Base-by-base conservation (phyloP, 2,329 filamentous ascomycete genomes). In the Fusarium fracticaudum region DNA sequence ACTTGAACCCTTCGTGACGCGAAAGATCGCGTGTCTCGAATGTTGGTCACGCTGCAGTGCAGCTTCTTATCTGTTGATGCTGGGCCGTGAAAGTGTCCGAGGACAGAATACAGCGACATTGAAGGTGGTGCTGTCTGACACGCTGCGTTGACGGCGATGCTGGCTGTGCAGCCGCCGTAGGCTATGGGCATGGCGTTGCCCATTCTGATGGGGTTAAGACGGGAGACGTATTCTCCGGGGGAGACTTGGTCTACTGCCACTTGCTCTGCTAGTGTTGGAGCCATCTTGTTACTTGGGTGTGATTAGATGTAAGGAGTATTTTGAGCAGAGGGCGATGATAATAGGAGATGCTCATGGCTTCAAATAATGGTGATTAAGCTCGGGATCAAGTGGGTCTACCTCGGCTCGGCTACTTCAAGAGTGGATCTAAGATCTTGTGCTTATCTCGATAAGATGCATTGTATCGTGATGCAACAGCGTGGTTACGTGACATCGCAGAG, bases 31-130 rank as follows among this genome's bases (percentile, higher is more conserved):
- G 87, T 87, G 55, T 85, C 82, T 18, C 87, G 81, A 5, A 83
- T 80, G 22, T 70, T 73, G 24, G 79, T 77, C 4, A 86, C 83
- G 7, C 71, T 80, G 58, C 81, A 83, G 41, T 75, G 74, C 3
- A 87, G 69, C 22, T 81, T 82, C 26, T 81, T 78, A 33, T 84
- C 82, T 1, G 79, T 84, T 24, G 81, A 77, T 6, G 85, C 83
- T 4, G 87, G 86, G 5, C 86, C 85, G 2, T 86, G 82, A 55
- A 84, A 88, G 64, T 86, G 81, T 1, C 87, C 87, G 1, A 85
- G 72, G 0, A 85, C 73, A 1, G 86, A 86, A 74, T 88, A 88
- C 8, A 87, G 78, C 6, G 82, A 79, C 74, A 86, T 83, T 4
- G 71, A 75, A 0, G 74, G 17, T 0, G 82, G 79, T 1, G 85